These are phyloP conservation scores for Fusarium marasasianum DNA, from an alignment of 2,329 filamentous ascomycete genomes.

Conservation along the genomic window DNA sequence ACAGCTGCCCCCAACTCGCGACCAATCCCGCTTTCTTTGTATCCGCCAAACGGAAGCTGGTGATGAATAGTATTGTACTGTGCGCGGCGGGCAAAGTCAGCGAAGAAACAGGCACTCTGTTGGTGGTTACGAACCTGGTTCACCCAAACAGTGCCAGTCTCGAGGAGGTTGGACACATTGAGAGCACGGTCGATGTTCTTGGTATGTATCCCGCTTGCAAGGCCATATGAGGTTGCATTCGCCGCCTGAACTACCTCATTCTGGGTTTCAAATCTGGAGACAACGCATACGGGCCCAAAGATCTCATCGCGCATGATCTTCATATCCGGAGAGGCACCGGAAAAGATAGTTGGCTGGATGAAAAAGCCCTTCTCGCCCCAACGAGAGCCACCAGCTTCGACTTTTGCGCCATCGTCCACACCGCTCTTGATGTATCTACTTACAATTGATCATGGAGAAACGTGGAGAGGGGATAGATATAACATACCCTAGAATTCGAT, in stretches of 20 bases:
- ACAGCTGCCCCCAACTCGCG: background rate
- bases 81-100: background rate
- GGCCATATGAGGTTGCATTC: accelerated
- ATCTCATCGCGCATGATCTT: background rate
- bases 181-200: background rate
- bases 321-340: background rate
- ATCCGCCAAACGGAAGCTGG: background rate
- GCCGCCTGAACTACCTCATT: background rate
- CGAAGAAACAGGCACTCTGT: accelerated
- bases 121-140: background rate
- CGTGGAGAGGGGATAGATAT: too few relatives aligned
- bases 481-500: background rate
- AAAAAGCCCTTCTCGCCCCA: background rate
- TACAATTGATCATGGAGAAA: accelerated
- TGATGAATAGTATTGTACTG: background rate
- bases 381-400: background rate
- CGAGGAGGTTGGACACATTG: background rate
- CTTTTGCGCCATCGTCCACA: background rate
- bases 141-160: background rate
- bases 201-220: background rate
- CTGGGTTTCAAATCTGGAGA: background rate
- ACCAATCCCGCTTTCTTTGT: background rate
- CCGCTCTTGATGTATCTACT: background rate
- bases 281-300: accelerated
- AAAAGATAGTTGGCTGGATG: accelerated